These are phyloP conservation scores for Thielaviopsis ethacetica DNA, from an alignment of 2,329 filamentous ascomycete species.

Conservation along the genomic window DNA sequence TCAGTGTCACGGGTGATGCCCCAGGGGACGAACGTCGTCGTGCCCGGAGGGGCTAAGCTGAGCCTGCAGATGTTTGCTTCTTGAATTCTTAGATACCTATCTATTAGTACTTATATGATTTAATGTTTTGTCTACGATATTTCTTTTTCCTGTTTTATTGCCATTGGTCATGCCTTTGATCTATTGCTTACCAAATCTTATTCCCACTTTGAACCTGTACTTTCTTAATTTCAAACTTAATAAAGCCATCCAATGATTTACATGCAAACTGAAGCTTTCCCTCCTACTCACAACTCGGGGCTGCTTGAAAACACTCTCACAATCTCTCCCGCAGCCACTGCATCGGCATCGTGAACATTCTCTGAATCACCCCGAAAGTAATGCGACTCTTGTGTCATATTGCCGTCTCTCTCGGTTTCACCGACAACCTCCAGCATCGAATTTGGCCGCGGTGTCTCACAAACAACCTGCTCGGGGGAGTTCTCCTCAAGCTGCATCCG, in stretches of 20 bases:
- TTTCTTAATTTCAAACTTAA: neutral
- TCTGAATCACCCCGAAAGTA: neutral
- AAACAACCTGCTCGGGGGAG: neutral
- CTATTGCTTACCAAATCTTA: neutral
- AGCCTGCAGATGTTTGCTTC: neutral
- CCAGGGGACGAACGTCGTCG: neutral
- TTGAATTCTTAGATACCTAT: neutral
- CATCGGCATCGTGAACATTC: neutral
- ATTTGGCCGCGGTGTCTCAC: neutral
- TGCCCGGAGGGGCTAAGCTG: neutral
- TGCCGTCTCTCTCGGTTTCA: neutral
- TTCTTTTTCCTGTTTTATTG: neutral
- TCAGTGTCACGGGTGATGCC: conserved; percentile 1
- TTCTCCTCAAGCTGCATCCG: neutral
- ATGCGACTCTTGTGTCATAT: neutral
- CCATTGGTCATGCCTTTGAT: neutral
- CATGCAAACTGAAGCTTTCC: neutral
- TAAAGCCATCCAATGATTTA: neutral
- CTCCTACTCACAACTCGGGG: neutral
- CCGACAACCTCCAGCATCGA: neutral
- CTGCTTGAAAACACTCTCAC: neutral
- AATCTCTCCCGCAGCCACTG: neutral
- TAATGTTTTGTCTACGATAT: neutral
- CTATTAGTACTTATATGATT: neutral
- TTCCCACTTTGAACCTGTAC: neutral